Evolutionary conservation across 2,329 filamentous ascomycete genomes (phyloP).

Genomic region (Arthrobotrys sphaeroides): DNA sequence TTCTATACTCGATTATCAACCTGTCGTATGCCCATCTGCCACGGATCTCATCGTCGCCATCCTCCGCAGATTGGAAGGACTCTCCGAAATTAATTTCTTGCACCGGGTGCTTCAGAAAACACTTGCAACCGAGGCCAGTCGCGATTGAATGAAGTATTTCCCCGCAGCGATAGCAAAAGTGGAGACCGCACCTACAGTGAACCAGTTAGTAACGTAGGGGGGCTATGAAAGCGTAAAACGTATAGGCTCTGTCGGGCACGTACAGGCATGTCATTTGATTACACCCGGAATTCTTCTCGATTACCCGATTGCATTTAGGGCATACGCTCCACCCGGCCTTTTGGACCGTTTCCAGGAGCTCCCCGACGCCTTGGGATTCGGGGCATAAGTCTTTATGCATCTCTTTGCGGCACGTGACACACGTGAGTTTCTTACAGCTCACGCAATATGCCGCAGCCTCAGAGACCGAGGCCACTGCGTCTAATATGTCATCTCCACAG

Average conservation of each 20-base stretch:
- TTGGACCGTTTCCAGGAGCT: neutral
- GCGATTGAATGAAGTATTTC: neutral
- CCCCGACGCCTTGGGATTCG: neutral
- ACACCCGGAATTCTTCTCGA: constrained; percentile 25
- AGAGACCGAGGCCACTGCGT: neutral
- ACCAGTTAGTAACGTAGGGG: no score
- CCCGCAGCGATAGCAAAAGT: constrained; percentile 17
- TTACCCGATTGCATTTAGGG: constrained; percentile 5
- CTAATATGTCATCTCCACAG: constrained; percentile 8
- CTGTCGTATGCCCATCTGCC: neutral
- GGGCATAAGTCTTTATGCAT: constrained; percentile 35
- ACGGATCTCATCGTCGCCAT: neutral
- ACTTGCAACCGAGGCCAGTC: neutral
- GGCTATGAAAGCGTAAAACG: no score
- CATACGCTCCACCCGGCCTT: constrained; percentile 4
- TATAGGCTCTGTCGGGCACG: neutral
- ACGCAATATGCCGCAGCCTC: constrained; percentile 5
- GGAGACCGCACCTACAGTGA: no score
- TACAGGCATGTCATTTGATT: constrained; percentile 24
- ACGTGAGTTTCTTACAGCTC: constrained; percentile 22
- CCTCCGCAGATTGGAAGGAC: neutral
- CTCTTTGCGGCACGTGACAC: constrained; percentile 11
- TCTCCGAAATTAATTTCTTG: neutral
- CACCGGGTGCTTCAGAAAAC: neutral
- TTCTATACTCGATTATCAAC: neutral